phyloP scores from a whole-genome alignment of 306 rosid genomes.

The Ochetophila trinervis region DNA sequence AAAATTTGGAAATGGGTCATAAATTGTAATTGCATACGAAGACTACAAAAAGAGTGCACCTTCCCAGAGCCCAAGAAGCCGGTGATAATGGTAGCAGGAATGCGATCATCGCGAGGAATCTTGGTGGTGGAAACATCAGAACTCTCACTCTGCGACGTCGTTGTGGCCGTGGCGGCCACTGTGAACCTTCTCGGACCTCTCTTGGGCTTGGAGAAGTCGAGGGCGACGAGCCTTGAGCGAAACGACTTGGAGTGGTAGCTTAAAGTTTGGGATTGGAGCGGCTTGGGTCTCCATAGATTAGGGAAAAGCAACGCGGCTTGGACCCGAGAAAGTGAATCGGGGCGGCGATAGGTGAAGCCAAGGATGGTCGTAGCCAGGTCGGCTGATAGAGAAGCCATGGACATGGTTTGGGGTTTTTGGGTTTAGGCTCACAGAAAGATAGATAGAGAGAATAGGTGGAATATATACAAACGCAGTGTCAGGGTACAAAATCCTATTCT shows the following conservation, averaged over 20 bases:
- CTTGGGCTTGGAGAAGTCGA: slow-evolving; percentile 24
- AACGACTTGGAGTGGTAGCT: slow-evolving; percentile 27
- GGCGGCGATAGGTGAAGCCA: slow-evolving; percentile 35
- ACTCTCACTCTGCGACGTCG: slow-evolving; percentile 52
- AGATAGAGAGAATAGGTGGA: background rate
- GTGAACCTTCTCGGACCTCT: slow-evolving; percentile 42
- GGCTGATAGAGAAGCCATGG: slow-evolving; percentile 51
- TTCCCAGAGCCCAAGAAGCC: slow-evolving; percentile 95
- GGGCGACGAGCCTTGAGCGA: slow-evolving; percentile 18
- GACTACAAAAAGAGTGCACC: slow-evolving; percentile 31
- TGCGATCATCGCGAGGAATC: slow-evolving; percentile 69
- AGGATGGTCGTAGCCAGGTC: slow-evolving; percentile 53
- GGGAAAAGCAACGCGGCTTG: slow-evolving; percentile 34
- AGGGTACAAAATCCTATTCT: too few relatives aligned
- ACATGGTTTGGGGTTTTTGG: background rate
- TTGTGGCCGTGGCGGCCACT: slow-evolving; percentile 46
- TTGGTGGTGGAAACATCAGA: slow-evolving; percentile 58
- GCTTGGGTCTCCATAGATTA: slow-evolving; percentile 20
- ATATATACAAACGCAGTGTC: too few relatives aligned
- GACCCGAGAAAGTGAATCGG: slow-evolving; percentile 33
- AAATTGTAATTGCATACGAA: background rate
- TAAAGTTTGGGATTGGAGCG: slow-evolving; percentile 18
- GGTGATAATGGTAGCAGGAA: slow-evolving; percentile 91
- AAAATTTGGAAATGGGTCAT: background rate
- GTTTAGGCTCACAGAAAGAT: background rate